These are phyloP conservation scores for Raffaelea arxii DNA, from an alignment of 2,329 filamentous ascomycete species.

Conservation along the genomic window DNA sequence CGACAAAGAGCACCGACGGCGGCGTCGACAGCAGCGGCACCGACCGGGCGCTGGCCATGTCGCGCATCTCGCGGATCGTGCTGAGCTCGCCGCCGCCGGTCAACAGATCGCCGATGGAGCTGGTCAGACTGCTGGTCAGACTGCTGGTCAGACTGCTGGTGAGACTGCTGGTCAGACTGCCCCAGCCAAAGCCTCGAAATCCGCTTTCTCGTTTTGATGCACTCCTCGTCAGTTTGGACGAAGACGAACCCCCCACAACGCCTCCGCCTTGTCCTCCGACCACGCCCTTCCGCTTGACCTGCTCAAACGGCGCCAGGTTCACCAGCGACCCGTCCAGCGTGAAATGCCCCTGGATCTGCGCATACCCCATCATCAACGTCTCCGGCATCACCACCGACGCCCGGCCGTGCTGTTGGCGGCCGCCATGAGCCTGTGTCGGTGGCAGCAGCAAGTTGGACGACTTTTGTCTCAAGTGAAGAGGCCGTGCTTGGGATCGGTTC, in stretches of 20 bases:
- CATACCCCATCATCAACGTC: constrained; percentile 94
- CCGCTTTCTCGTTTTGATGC: constrained; percentile 73
- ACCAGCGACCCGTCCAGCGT: constrained; percentile 85
- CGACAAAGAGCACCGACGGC: constrained; percentile 92
- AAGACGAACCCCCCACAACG: constrained; percentile 68
- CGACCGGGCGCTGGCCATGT: constrained; percentile 72
- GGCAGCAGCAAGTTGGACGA: background rate
- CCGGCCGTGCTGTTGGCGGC: constrained; percentile 16
- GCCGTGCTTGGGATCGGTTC: background rate
- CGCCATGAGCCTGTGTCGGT: constrained; percentile 24
- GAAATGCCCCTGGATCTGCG: constrained; percentile 87
- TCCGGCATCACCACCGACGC: constrained; percentile 43
- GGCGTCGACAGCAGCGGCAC: constrained; percentile 90
- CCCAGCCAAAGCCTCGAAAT: constrained; percentile 62
- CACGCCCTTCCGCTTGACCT: constrained; percentile 89
- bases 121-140: constrained; percentile 72
- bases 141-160: constrained; percentile 81
- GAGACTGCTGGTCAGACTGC: constrained; percentile 76
- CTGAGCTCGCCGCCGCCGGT: constrained; percentile 80
- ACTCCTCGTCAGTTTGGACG: no score
- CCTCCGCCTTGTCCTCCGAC: constrained; percentile 80
- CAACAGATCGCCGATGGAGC: constrained; percentile 79
- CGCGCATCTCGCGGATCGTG: constrained; percentile 92
- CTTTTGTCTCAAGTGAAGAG: background rate
- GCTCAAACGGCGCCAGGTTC: constrained; percentile 82